Evolutionary conservation across 73 alveolate genomes (phyloP), one percentile per base, ranked within the genome.

Genomic region (Paramecium sonneborni): DNA sequence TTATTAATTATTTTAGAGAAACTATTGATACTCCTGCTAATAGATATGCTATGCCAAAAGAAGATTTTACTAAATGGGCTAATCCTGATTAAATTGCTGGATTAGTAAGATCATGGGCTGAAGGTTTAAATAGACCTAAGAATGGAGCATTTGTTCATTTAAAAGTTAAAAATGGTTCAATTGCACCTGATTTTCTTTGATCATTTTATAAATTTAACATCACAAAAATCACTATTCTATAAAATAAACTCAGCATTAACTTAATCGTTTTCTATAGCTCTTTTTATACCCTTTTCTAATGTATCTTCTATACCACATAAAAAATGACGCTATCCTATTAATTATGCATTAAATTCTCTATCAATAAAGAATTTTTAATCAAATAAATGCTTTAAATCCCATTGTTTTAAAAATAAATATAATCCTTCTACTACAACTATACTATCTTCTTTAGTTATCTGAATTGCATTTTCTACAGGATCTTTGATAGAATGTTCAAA

Each of bases 1-100:
- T 46, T 15, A 44, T 86, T 23, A 20, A 38, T 85, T 34, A 86
- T 28, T 35, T 35, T 67, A 86, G 93, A 28, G 94, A 95, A 48
- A 86, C 93, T 48, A 96, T 96, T 57, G 99, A 96, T 72, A 96
- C 98, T 10, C 95, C 94, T 20, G 85, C 93, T 5, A 96, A 96
- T 69, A 92, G 99, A 92, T 92, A 76, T 43, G 96, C 97, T 8
- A 96, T 96, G 99, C 98, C 99, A 88, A 96, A 94, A 68, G 96
- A 94, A 32, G 98, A 96, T 76, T 72, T 57, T n/a, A 46, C 94
- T 0, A 85, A 93, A 26, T 96, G 99, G 99, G 96, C 94, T 6
- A 92, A 92, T 18, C 96, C 97, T 30, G 92, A 87, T 46, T 86
- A 96, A 41, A 94, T 96, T 35, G 97, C 98, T n/a, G 98, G 94